Percentiles rank a stretch among this genome's conserved stretches.
phyloP scores from a whole-genome alignment of 2,329 filamentous ascomycete species.

The Aspergillus carbonarius region DNA sequence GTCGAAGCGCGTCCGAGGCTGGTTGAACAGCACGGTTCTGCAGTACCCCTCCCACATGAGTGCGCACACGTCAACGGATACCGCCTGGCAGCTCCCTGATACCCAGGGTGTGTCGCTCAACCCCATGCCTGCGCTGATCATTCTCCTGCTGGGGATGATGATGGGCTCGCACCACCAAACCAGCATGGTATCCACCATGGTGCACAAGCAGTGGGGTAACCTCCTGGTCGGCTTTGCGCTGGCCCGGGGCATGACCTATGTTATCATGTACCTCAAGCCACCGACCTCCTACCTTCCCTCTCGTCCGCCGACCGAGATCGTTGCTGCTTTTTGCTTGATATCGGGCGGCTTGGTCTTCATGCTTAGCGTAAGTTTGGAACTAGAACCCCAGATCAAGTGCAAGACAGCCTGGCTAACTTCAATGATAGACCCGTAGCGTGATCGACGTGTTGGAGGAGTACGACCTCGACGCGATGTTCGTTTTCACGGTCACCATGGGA shows the following conservation, averaged over 20 bases:
- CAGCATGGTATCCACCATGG: constrained; percentile 82
- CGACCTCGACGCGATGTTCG: constrained; percentile 83
- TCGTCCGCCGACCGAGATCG: constrained; percentile 84
- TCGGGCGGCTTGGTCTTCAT: constrained; percentile 89
- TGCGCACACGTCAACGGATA: constrained; percentile 43
- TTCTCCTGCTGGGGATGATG: constrained; percentile 85
- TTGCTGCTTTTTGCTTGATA: constrained; percentile 82
- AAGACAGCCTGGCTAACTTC: constrained; percentile 22
- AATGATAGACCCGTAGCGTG: constrained; percentile 67
- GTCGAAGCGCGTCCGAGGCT: constrained; percentile 65
- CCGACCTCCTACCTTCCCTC: constrained; percentile 77
- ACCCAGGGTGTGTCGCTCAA: constrained; percentile 78
- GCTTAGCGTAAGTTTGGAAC: constrained; percentile 67
- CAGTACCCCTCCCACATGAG: constrained; percentile 37
- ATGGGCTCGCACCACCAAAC: constrained; percentile 90
- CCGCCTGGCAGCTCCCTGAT: constrained; percentile 59
- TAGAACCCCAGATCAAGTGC: neutral
- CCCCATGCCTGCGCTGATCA: constrained; percentile 81
- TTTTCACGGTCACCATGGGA: constrained; percentile 85
- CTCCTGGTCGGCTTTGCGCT: constrained; percentile 79
- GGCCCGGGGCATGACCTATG: constrained; percentile 74
- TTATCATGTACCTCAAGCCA: constrained; percentile 75
- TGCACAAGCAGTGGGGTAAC: constrained; percentile 91
- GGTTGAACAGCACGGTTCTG: constrained; percentile 50
- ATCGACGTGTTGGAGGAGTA: constrained; percentile 74